Evolutionary conservation across 2,329 filamentous ascomycete species (phyloP).

Genomic region (Cladosporium phlei): DNA sequence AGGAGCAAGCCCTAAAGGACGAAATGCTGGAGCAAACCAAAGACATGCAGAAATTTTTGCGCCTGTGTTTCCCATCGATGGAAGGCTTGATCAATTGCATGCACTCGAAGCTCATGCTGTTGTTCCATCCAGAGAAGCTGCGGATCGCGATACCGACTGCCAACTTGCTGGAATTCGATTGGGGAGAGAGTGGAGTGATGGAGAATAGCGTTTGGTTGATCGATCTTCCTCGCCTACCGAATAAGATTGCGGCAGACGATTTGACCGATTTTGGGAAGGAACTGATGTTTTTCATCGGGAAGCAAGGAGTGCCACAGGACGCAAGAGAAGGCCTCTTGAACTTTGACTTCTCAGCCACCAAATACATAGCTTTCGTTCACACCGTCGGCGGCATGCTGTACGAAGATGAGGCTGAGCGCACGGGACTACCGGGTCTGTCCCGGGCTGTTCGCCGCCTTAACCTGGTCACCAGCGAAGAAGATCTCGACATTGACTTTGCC

Average conservation of each 20-base stretch:
- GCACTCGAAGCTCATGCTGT: constrained; percentile 90
- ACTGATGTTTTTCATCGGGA: constrained; percentile 64
- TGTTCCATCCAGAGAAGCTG: constrained; percentile 71
- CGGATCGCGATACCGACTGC: constrained; percentile 82
- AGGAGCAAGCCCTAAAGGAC: constrained; percentile 38
- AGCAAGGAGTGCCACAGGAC: constrained; percentile 59
- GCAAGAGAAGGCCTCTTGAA: constrained; percentile 64
- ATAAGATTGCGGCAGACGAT: constrained; percentile 26
- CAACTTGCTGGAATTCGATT: constrained; percentile 81
- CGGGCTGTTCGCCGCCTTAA: constrained; percentile 61
- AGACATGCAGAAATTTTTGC: constrained; percentile 42
- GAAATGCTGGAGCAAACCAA: constrained; percentile 28
- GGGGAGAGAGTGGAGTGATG: constrained; percentile 79
- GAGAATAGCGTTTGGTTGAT: constrained; percentile 92
- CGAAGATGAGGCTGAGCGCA: constrained; percentile 41
- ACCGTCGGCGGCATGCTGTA: constrained; percentile 52
- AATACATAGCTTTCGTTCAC: constrained; percentile 73
- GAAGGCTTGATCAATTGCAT: constrained; percentile 65
- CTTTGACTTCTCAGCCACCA: constrained; percentile 78
- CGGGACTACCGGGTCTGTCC: constrained; percentile 71
- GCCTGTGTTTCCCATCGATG: constrained; percentile 78
- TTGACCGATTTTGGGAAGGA: constrained; percentile 62
- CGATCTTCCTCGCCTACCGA: constrained; percentile 65
- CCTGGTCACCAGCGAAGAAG: constrained; percentile 39
- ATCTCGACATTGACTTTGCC: constrained; percentile 58